Conservation (phyloP, 768 basidiomycete species). For the Kwoniella newhampshirensis region DNA sequence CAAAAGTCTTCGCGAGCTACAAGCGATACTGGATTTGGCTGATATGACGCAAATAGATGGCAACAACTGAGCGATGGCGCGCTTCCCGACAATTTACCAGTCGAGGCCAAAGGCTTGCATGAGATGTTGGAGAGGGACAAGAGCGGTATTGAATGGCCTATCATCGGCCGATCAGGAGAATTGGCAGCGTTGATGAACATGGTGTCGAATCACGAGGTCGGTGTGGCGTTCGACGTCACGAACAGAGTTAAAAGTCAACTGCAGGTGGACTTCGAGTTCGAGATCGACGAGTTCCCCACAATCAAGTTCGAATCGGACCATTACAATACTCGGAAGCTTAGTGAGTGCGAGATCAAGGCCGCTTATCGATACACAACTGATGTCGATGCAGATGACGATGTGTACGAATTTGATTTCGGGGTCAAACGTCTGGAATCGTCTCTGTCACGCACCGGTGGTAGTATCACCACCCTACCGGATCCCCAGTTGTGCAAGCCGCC, state of each 20-base stretch:
- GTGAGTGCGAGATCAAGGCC: constrained; percentile 14
- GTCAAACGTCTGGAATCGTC: constrained; percentile 3
- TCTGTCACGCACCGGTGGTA: background rate
- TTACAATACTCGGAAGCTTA: constrained; percentile 59
- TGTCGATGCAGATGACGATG: constrained; percentile 38
- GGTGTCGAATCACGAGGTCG: constrained; percentile 76
- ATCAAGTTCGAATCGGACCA: constrained; percentile 67
- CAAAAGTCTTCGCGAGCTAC: too few relatives aligned
- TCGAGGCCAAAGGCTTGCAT: constrained; percentile 69
- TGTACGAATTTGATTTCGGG: constrained; percentile 37
- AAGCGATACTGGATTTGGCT: constrained; percentile 1
- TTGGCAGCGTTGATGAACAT: constrained; percentile 71
- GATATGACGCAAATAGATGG: constrained; percentile 51
- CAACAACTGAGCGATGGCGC: constrained; percentile 67
- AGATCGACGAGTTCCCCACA: constrained; percentile 63
- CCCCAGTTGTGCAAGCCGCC: background rate
- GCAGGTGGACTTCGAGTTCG: constrained; percentile 74
- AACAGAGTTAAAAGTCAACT: background rate
- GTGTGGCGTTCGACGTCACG: constrained; percentile 23
- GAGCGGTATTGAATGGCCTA: constrained; percentile 71
- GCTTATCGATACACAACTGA: background rate
- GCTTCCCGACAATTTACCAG: constrained; percentile 65
- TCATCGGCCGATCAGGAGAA: constrained; percentile 70
- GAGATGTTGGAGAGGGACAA: constrained; percentile 60
- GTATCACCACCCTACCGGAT: background rate